Evolutionary conservation across 2,329 filamentous ascomycete species (phyloP).

Genomic region (Aureobasidium pullulans): DNA sequence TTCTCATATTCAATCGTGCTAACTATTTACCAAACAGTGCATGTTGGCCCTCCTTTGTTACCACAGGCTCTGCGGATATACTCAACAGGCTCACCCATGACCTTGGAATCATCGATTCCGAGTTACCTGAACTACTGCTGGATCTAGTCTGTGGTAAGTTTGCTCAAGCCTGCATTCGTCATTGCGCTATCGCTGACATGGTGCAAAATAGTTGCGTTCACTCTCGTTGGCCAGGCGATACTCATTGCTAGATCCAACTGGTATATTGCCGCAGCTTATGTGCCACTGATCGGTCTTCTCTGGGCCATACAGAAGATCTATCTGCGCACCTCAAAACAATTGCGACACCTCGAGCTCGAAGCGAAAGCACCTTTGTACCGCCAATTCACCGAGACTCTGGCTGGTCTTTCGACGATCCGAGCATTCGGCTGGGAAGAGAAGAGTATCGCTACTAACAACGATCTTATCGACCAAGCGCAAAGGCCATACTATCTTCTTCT

Average conservation of each 20-base stretch:
- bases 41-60: too few relatives aligned
- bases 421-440: conserved; percentile 41
- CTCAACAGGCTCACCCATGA: too few relatives aligned
- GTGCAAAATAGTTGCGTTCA: conserved; percentile 20
- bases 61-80: too few relatives aligned
- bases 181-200: not conserved
- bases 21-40: too few relatives aligned
- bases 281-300: conserved; percentile 35
- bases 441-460: conserved; percentile 31
- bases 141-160: too few relatives aligned
- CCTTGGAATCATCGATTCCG: too few relatives aligned
- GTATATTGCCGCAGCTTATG: conserved; percentile 22
- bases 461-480: conserved; percentile 34
- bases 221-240: conserved; percentile 31
- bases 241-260: conserved; percentile 32
- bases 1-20: too few relatives aligned
- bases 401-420: conserved; percentile 43
- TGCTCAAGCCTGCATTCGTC: too few relatives aligned
- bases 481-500: conserved; percentile 39
- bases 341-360: conserved; percentile 49
- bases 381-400: conserved; percentile 45
- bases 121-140: too few relatives aligned
- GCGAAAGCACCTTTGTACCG: conserved; percentile 43
- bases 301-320: conserved; percentile 42
- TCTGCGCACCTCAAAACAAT: conserved; percentile 40